phyloP scores from a whole-genome alignment of 805 yeast genomes.

The Komagataella pseudopastoris region DNA sequence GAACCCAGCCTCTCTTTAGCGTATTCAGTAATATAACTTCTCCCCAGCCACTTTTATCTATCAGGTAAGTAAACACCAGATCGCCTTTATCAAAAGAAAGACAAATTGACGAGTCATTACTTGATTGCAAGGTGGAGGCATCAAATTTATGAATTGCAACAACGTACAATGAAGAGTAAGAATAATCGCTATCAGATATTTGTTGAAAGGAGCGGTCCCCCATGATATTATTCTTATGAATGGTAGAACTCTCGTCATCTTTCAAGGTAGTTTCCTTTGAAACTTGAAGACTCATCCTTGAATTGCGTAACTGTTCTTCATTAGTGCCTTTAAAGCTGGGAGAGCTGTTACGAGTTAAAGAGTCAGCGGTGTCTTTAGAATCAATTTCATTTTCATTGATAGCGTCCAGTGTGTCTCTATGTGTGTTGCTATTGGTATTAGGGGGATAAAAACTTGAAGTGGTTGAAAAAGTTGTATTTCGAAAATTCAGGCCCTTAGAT shows the following conservation, averaged over 20 bases:
- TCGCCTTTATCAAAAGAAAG: slow-evolving; percentile 58
- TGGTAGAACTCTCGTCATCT: background rate
- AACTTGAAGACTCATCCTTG: background rate
- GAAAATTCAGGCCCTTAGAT: background rate
- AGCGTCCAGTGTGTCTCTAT: background rate
- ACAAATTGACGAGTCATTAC: slow-evolving; percentile 60
- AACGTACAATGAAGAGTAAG: slow-evolving; percentile 18
- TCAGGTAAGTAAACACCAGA: slow-evolving; percentile 63
- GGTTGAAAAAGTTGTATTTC: background rate
- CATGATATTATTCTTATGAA: background rate
- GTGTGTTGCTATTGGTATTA: background rate
- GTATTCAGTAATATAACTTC: slow-evolving; percentile 62
- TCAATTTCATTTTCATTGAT: background rate
- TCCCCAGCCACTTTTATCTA: slow-evolving; percentile 81
- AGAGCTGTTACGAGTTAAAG: background rate
- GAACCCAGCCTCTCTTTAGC: slow-evolving; percentile 70
- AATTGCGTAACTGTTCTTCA: background rate
- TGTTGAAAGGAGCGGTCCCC: background rate
- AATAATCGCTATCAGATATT: slow-evolving; percentile 6
- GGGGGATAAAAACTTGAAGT: background rate
- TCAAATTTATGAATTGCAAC: slow-evolving; percentile 20
- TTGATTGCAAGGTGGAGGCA: slow-evolving; percentile 38
- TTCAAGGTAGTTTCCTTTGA: background rate
- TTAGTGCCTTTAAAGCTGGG: background rate
- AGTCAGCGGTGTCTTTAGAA: background rate